Base-by-base conservation (phyloP, 2,329 filamentous ascomycete genomes). In the Acephala macrosclerotiorum region DNA sequence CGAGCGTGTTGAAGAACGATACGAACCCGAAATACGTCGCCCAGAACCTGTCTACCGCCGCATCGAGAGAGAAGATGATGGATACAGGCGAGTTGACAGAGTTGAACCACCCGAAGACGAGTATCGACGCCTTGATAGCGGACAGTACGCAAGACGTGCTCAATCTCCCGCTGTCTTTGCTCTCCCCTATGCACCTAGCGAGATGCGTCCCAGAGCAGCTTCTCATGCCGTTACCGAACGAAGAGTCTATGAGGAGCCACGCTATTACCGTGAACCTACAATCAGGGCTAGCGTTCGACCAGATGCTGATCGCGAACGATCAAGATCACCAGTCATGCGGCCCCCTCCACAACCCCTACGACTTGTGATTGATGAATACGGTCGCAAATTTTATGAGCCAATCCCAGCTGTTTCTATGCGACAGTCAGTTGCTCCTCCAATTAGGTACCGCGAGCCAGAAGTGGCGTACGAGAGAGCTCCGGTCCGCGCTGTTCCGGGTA, bases 321-420 rank as follows among this genome's bases (percentile, higher is more conserved):
- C 83, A 16, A 79, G 81, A 70, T 75, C 82, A 18, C 80, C 84
- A 36, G 80, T 82, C 40, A 83, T 87, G 79, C 79, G 80, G 1
- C 82, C 82, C 56, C 82, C 82, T 38, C 75, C 77, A 49, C 82
- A 80, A 56, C 73, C 86, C 55, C 82, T 89, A 63, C 88, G 90
- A 67, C 90, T 97, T 68, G 84, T 97, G 38, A 83, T 96, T 62
- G 94, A 97, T 78, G 88, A 92, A 68, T 92, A 89, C 77, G 94
- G 94, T 47, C 92, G 92, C 76, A 89, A 93, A 75, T 97, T 94
- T 79, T 87, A 87, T 66, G 87, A 89, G 71, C 85, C 87, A 29
- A 72, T 79, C 11, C 82, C 81, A 57, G 71, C 77, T 26, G 71
- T 82, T 25, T 68, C 81, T 20, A 74, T 82, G 22, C 79, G 85